Evolutionary conservation across 2,329 filamentous ascomycete species (phyloP).

Genomic region (Neocatenulostroma microsporum): DNA sequence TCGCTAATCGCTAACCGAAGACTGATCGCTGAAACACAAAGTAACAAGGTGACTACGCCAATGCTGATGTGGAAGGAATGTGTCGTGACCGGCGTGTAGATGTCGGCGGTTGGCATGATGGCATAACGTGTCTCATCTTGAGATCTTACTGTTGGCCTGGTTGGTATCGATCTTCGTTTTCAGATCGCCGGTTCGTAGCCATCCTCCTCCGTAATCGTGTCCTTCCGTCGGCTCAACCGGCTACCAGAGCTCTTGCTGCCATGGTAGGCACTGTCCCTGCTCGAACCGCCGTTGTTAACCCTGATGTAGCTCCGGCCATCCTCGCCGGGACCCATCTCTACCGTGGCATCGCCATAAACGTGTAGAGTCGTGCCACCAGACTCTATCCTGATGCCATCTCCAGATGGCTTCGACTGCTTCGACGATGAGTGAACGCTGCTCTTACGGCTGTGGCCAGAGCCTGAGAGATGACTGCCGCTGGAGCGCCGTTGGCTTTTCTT

Average conservation of each 20-base stretch:
- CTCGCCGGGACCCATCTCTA: constrained; percentile 19
- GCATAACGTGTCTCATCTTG: too few relatives aligned
- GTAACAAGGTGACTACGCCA: too few relatives aligned
- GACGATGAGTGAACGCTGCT: constrained; percentile 17
- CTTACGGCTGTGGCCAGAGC: constrained; percentile 22
- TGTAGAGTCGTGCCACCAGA: constrained; percentile 21
- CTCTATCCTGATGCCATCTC: constrained; percentile 21
- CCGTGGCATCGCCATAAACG: constrained; percentile 21
- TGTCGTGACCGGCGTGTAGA: too few relatives aligned
- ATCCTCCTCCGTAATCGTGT: constrained; percentile 18
- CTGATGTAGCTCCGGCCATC: constrained; percentile 19
- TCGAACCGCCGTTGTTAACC: constrained; percentile 10
- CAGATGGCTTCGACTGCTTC: constrained; percentile 14
- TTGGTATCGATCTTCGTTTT: too few relatives aligned
- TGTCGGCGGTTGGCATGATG: too few relatives aligned
- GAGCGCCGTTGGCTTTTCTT: constrained; percentile 15
- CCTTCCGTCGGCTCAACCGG: constrained; percentile 12
- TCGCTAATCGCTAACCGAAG: too few relatives aligned
- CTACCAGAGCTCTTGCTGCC: constrained; percentile 19
- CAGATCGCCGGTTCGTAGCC: constrained; percentile 15
- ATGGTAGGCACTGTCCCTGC: constrained; percentile 17
- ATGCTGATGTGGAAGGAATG: too few relatives aligned
- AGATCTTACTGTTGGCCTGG: too few relatives aligned
- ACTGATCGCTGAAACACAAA: too few relatives aligned
- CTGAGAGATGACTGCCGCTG: constrained; percentile 10